Base-by-base conservation (phyloP, 1,139 yeast genomes). In the Yamadazyma dendronema region DNA sequence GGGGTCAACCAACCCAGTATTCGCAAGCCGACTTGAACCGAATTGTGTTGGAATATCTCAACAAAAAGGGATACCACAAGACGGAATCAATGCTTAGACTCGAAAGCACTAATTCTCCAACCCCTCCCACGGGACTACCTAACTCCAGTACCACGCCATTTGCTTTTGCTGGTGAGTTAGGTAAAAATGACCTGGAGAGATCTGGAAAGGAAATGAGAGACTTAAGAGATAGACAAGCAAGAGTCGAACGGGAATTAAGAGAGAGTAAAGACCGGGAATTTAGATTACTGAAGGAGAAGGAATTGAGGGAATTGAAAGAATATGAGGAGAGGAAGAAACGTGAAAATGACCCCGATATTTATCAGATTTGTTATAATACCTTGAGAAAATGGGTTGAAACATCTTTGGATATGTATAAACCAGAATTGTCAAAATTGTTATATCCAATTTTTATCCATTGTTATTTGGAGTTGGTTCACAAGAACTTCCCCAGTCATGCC, bases 51-150 rank as follows among this genome's bases (percentile, higher is more conserved):
- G 98, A 92, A 52, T 92, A 92, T 53, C 74, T 94, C 47, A 86
- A 82, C 59, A 90, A 92, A 56, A 89, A 90, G 57, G 99, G 99
- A 3, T 94, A 88, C 55, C 90, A 88, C 48, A 79, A 84, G 48
- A 90, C 97, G 0, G 99, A 94, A 58, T 89, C 96, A 4, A 87
- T 89, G 83, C 74, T 92, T 42, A 76, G 98, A 46, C 78, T 89
- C 46, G 99, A 94, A 57, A 81, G 88, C 44, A 77, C 94, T 3
- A 81, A 88, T 43, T 76, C 76, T 3, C 77, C 81, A 2, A 77
- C 81, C 1, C 79, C 84, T 15, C 57, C 65, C 1, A 78, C 81
- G 0, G 78, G 84, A 0, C 67, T 75, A 17, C 62, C 65, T 10
- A 61, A 59, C 4, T 72, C 81, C 3, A 56, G 72, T 31, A 64